These are phyloP conservation scores for Prinsepia uniflora DNA, from an alignment of 306 rosid species.

Conservation along the genomic window DNA sequence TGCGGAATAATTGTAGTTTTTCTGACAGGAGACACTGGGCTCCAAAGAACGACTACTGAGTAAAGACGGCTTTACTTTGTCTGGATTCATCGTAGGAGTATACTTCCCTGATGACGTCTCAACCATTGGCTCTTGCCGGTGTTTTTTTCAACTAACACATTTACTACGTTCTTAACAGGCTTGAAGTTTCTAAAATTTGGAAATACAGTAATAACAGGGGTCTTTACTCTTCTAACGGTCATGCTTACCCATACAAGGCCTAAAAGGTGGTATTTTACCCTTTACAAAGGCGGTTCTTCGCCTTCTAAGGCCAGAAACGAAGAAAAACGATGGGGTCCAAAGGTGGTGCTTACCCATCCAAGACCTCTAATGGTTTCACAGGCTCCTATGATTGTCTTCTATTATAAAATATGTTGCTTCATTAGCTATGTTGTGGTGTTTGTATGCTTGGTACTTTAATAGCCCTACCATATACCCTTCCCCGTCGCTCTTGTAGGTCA, in stretches of 20 bases:
- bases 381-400: not conserved
- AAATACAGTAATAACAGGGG: not conserved
- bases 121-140: not conserved
- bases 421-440: not conserved
- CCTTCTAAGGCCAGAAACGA: not conserved
- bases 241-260: not conserved
- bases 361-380: not conserved
- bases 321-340: not conserved
- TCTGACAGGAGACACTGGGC: constrained; percentile 6
- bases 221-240: no score
- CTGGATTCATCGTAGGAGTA: not conserved
- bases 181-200: not conserved
- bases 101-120: not conserved
- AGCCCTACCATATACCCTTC: not conserved
- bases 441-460: not conserved
- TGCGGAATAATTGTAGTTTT: constrained; percentile 3
- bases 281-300: not conserved
- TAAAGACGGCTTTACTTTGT: not conserved
- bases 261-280: no score
- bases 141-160: not conserved
- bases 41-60: not conserved
- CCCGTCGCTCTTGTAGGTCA: no score
- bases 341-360: not conserved
- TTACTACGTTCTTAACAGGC: not conserved
- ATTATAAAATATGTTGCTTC: not conserved